Evolutionary conservation across 176 grass and related monocot species (phyloP), one percentile per base, ranked within the genome.

Genomic region (Cymbopogon citratus): DNA sequence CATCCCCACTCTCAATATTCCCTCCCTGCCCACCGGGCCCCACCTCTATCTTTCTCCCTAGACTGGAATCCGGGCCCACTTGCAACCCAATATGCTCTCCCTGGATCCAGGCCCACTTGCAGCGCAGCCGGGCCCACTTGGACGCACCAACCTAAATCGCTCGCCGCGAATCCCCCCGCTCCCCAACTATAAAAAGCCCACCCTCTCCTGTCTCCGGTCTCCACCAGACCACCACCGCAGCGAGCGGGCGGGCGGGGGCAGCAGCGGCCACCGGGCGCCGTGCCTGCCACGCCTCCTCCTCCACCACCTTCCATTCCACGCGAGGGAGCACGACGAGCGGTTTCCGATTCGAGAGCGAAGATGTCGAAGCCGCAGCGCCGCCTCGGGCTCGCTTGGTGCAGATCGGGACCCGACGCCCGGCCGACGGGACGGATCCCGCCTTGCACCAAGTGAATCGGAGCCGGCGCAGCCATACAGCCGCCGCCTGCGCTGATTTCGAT

Each of bases 361-460:
- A 13, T 18, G 18, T 5, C 14, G 9, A 7, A 3, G 3, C 7
- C 40, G 80, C 90, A 85, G 89, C 89, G 81, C 96, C 90, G 91
- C 80, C 93, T 99, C 96, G 79, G 87, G 80, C 88, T 99, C 96
- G 96, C 96, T 99, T 99, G 96, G 96, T 99, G 96, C 96, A 99
- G 96, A 94, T 99, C 96, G 96, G 96, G 96, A 99, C 90, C 96
- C 78, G 81, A 49, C 70, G 49, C 69, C 71, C 81, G 86, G 71
- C 65, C 52, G 52, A 23, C 70, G 84, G 81, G 85, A 68, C 62
- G 88, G 92, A 94, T 99, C 96, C 96, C 92, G 96, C 91, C 91
- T 93, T 99, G 92, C 96, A 90, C 91, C 96, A 95, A 99, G 91
- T 95, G 96, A 99, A 99, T 95, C 88, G 86, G 96, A 99, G 96